Percentiles rank a stretch among this genome's conserved stretches.
Evolutionary conservation across 2,329 filamentous ascomycete species (phyloP).

Genomic region (Scedosporium dehoogii): DNA sequence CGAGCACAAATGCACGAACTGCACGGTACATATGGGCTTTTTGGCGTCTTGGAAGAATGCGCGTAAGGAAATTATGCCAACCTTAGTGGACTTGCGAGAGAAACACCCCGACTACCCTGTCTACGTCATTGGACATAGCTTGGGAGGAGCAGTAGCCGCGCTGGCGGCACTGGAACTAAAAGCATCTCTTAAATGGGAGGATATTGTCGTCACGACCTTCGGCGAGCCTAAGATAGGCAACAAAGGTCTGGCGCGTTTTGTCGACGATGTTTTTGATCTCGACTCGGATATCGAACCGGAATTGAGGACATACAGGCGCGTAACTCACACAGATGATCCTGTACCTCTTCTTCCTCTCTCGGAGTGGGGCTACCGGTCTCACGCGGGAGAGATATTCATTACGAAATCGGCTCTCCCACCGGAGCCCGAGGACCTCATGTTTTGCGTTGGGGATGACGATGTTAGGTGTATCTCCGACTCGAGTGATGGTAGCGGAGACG

Average conservation of each 20-base stretch:
- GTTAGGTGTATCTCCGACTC: slow-evolving; percentile 53
- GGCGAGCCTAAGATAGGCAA: slow-evolving; percentile 71
- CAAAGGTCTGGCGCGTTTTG: slow-evolving; percentile 39
- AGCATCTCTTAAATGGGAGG: slow-evolving; percentile 60
- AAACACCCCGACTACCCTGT: slow-evolving; percentile 63
- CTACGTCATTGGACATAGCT: slow-evolving; percentile 77
- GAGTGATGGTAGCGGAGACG: slow-evolving; percentile 23
- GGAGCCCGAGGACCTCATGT: slow-evolving; percentile 52
- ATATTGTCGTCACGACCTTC: slow-evolving; percentile 76
- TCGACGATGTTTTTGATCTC: slow-evolving; percentile 43
- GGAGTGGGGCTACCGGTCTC: slow-evolving; percentile 81
- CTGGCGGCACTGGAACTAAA: slow-evolving; percentile 77
- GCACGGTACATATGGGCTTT: slow-evolving; percentile 89
- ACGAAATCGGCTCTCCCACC: slow-evolving; percentile 61
- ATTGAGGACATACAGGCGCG: slow-evolving; percentile 51
- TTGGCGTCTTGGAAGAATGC: slow-evolving; percentile 74
- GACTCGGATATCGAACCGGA: slow-evolving; percentile 20
- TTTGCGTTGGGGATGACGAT: slow-evolving; percentile 67
- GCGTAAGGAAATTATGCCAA: slow-evolving; percentile 56
- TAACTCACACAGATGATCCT: slow-evolving; percentile 82
- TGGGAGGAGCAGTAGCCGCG: slow-evolving; percentile 85
- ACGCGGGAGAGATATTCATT: slow-evolving; percentile 84
- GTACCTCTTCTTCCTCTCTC: slow-evolving; percentile 76
- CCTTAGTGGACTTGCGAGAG: slow-evolving; percentile 48
- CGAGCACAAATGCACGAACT: slow-evolving; percentile 62